Base-by-base conservation (phyloP, 2,329 filamentous ascomycete species). In the Talaromyces funiculosus region DNA sequence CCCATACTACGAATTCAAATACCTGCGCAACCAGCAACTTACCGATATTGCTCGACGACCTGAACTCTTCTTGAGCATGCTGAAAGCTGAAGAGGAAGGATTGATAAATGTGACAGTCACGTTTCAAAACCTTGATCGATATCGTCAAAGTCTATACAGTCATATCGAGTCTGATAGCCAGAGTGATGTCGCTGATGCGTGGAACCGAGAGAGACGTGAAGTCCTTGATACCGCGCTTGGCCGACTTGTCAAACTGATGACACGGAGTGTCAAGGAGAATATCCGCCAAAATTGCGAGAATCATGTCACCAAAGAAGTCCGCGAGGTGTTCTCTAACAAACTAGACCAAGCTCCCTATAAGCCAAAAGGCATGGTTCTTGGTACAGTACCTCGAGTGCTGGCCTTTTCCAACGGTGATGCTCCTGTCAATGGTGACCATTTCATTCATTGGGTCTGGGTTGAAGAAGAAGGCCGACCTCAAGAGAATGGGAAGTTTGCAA, bases 1-100 rank as follows among this genome's bases (percentile, higher is more conserved):
- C 69, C 91, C 92, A 0, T 97, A 95, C 75, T 97, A 97, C 72
- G 94, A 97, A 74, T 90, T 99, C 79, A 96, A 99, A 75, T 99
- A 99, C 68, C 82, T 99, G 20, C 86, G 91, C 65, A 92, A 94
- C 68, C 92, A 97, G 74, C 90, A 90, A 7, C 89, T 97, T 63
- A 80, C 81, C 43, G 89, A 94, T 66, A 84, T 97, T 62, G 89
- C 91, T 2, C 85, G 86, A 57, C 87, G 90, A 57, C 94, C 94
- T 1, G 92, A 97, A 65, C 81, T 96, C 26, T 99, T 94, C 72
- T 79, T 99, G 60, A 93, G 95, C 77, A 99, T 99, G 94, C 86
- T 97, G 74, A 95, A 92, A 73, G 94, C 94, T 1, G 94, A 99
- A 73, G 89, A 94, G 68, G 94, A 99, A 72, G 92, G 93, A 2